These are phyloP conservation scores for Curvularia eragrostidis DNA, from an alignment of 2,329 filamentous ascomycete genomes.

Conservation along the genomic window DNA sequence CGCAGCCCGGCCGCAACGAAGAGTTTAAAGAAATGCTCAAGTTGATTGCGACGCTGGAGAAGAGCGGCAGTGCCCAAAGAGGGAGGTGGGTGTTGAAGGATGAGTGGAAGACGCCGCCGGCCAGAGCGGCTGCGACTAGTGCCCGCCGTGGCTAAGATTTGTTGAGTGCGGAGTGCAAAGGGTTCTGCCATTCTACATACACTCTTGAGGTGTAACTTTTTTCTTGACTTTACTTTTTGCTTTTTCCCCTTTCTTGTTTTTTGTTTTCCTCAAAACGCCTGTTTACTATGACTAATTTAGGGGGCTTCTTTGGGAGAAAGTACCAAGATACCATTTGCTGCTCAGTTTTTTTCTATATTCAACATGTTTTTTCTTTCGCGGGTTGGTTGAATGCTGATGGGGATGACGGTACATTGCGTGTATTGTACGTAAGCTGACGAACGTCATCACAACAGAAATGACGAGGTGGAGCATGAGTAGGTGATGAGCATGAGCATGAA, in stretches of 20 bases:
- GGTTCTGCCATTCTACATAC: not conserved
- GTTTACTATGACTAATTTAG: too few relatives aligned
- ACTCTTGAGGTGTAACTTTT: not conserved
- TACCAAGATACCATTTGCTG: not conserved
- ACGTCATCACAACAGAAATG: not conserved
- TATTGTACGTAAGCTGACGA: not conserved
- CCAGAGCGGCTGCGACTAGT: not conserved
- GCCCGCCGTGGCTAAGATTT: not conserved
- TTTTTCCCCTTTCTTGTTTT: not conserved
- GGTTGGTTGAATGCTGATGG: not conserved
- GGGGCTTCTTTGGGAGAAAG: not conserved
- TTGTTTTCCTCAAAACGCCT: too few relatives aligned
- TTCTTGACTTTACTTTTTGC: not conserved
- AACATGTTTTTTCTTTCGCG: not conserved
- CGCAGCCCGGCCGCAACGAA: conserved; percentile 66
- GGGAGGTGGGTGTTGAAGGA: conserved; percentile 67
- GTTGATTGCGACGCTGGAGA: conserved; percentile 74
- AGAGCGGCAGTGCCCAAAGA: conserved; percentile 55
- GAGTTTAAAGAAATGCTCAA: conserved; percentile 85
- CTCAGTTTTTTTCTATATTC: not conserved
- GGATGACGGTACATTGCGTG: too few relatives aligned
- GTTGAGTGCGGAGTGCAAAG: not conserved
- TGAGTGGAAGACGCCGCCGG: conserved; percentile 49
- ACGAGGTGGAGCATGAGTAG: too few relatives aligned
- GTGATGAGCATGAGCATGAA: too few relatives aligned